These are phyloP conservation scores for Apiospora malaysiana DNA, from an alignment of 2,329 filamentous ascomycete species.

Conservation along the genomic window DNA sequence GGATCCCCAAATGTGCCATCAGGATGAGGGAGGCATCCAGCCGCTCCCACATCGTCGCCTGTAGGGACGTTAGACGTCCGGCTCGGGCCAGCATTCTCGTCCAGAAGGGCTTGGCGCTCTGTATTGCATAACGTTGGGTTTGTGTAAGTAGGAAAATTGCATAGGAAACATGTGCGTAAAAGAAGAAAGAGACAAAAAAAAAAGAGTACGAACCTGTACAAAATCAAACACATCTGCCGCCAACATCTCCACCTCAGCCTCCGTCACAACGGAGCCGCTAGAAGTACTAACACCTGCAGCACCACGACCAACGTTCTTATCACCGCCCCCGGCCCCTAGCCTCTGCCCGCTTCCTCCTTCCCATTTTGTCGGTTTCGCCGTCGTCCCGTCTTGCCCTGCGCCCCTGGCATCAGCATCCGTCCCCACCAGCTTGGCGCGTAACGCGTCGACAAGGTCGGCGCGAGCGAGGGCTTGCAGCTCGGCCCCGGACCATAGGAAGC, in stretches of 20 bases:
- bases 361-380: too few species aligned
- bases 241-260: slow-evolving; percentile 5
- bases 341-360: too few species aligned
- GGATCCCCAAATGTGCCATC: neutral
- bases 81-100: neutral
- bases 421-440: neutral
- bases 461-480: slow-evolving; percentile 12
- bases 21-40: neutral
- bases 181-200: neutral
- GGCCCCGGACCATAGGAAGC: slow-evolving; percentile 21
- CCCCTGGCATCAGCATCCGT: neutral
- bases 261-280: neutral
- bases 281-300: neutral
- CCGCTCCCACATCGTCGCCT: neutral
- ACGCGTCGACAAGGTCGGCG: slow-evolving; percentile 15
- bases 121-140: neutral
- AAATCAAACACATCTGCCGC: neutral
- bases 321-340: too few species aligned
- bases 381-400: too few species aligned
- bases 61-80: neutral
- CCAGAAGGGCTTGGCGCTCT: neutral
- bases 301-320: neutral
- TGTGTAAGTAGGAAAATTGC: neutral
- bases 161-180: neutral
- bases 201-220: neutral